These are phyloP conservation scores for Gossypioides kirkii DNA, from an alignment of 345 rosid genomes.

Conservation along the genomic window DNA sequence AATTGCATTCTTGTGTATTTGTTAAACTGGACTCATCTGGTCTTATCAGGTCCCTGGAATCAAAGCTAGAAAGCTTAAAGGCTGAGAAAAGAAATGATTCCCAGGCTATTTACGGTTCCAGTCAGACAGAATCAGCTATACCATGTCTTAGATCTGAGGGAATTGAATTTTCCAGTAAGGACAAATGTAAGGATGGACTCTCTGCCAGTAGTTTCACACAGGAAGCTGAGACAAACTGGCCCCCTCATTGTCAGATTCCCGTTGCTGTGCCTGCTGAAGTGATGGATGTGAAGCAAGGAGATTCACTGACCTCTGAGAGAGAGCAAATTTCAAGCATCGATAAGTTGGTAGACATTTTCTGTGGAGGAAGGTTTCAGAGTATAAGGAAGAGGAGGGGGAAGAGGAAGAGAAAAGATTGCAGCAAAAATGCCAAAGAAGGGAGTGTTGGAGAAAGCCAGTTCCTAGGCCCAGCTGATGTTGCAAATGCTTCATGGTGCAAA, in stretches of 20 bases:
- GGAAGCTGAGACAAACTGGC: constrained; percentile 50
- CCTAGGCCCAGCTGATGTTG: constrained; percentile 38
- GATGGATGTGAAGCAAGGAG: constrained; percentile 35
- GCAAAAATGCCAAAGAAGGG: constrained; percentile 49
- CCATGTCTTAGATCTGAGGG: constrained; percentile 48
- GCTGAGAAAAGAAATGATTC: constrained; percentile 43
- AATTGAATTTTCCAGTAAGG: constrained; percentile 52
- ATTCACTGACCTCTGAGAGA: constrained; percentile 21
- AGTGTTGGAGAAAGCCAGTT: constrained; percentile 64
- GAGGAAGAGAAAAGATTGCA: constrained; percentile 68
- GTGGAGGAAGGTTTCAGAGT: constrained; percentile 33
- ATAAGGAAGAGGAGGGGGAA: constrained; percentile 71
- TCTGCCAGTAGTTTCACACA: constrained; percentile 85
- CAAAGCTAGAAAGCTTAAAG: constrained; percentile 60
- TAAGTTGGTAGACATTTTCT: constrained; percentile 32
- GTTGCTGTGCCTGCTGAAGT: constrained; percentile 22
- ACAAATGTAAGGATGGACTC: constrained; percentile 52
- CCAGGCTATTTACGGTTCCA: constrained; percentile 41
- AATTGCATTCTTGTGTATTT: neutral
- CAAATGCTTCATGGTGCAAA: constrained; percentile 36
- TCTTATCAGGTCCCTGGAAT: constrained; percentile 59
- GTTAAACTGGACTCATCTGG: neutral
- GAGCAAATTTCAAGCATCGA: constrained; percentile 28
- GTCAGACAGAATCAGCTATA: constrained; percentile 54
- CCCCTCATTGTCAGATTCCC: constrained; percentile 33